These are phyloP conservation scores for Mycena maculata DNA, from an alignment of 768 basidiomycete genomes.

Conservation along the genomic window DNA sequence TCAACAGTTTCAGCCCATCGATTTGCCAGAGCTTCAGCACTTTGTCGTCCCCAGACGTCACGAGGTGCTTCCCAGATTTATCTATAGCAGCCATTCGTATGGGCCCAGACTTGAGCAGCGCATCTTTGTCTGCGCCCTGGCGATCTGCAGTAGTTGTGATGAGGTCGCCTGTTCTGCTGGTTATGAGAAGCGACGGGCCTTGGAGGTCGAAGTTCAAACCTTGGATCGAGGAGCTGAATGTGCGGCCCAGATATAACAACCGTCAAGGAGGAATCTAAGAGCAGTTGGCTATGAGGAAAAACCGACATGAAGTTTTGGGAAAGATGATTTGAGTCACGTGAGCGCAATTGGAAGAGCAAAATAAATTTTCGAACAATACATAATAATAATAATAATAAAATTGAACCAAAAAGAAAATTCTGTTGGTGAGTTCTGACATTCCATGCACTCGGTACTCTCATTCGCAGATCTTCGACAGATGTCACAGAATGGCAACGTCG, in stretches of 20 bases:
- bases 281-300: conserved; percentile 64
- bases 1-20: conserved; percentile 65
- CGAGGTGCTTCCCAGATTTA: conserved; percentile 57
- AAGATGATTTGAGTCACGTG: neutral
- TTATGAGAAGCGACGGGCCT: conserved; percentile 25
- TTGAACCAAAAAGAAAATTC: too few species aligned
- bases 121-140: conserved; percentile 44
- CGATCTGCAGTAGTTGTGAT: conserved; percentile 56
- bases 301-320: conserved; percentile 45
- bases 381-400: too few species aligned
- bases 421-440: too few species aligned
- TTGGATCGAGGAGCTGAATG: conserved; percentile 67
- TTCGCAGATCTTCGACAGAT: too few species aligned
- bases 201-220: conserved; percentile 52
- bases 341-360: neutral
- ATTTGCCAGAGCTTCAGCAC: conserved; percentile 79
- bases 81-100: conserved; percentile 71
- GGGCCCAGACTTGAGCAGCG: conserved; percentile 61
- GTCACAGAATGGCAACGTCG: too few species aligned
- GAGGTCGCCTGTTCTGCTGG: conserved; percentile 63
- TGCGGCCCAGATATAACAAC: conserved; percentile 70
- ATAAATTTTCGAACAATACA: too few species aligned
- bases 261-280: conserved; percentile 47
- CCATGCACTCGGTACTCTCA: too few species aligned
- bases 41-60: conserved; percentile 85